Conservation (phyloP, 2,329 filamentous ascomycete genomes). For the Colletotrichum magnum region DNA sequence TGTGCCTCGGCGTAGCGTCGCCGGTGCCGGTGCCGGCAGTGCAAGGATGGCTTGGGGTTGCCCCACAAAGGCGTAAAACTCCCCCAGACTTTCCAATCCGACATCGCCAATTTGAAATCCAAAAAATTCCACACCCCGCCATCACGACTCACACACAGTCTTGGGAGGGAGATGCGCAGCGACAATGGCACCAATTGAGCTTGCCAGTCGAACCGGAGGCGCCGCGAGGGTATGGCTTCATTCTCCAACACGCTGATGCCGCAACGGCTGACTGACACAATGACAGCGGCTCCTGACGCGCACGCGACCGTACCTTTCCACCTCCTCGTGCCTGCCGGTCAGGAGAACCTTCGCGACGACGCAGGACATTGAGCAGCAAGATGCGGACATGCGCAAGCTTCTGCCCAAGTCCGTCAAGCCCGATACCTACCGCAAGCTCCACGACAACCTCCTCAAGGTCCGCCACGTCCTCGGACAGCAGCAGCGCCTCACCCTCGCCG, state of each 20-base stretch:
- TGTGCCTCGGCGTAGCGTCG: constrained; percentile 25
- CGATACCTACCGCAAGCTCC: constrained; percentile 86
- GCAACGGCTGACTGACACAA: constrained; percentile 25
- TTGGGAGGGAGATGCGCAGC: constrained; percentile 36
- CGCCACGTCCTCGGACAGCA: constrained; percentile 76
- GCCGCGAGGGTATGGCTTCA: constrained; percentile 58
- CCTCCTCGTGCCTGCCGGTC: constrained; percentile 36
- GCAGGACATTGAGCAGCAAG: constrained; percentile 44
- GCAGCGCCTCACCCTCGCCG: constrained; percentile 84
- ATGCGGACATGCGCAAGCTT: constrained; percentile 48
- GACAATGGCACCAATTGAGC: constrained; percentile 66
- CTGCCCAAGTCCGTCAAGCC: constrained; percentile 58
- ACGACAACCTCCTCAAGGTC: constrained; percentile 83
- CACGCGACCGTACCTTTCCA: constrained; percentile 38
- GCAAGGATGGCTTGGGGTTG: constrained; percentile 30
- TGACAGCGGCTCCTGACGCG: constrained; percentile 54
- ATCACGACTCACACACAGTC: constrained; percentile 34
- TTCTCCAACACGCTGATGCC: not conserved
- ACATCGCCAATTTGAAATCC: constrained; percentile 43
- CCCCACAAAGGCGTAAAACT: constrained; percentile 32
- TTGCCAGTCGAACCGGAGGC: constrained; percentile 63
- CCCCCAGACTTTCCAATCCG: constrained; percentile 43
- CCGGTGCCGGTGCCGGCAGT: constrained; percentile 37
- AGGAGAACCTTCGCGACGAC: constrained; percentile 41
- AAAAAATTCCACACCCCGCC: constrained; percentile 41